Evolutionary conservation across 108 stramenopile genomes (phyloP), one percentile per base, ranked within the genome.

Genomic region (Hondaea fermentalgiana): DNA sequence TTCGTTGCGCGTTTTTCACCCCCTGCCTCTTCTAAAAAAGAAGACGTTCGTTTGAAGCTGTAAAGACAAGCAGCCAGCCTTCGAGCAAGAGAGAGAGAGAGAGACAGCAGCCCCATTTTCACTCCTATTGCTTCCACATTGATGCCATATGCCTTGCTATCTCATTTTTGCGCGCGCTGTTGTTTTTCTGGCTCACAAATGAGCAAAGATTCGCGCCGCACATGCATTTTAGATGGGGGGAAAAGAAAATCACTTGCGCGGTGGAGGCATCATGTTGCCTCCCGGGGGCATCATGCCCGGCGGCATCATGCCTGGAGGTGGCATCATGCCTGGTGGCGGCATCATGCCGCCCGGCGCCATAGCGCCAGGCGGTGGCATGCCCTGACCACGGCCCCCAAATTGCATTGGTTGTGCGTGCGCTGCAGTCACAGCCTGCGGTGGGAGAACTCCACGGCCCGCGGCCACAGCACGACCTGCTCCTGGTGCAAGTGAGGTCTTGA

Each of bases 251-350:
- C 28, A 28, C 60, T 64, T 17, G 21, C 17, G 64, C 8, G 14
- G 64, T 42, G 14, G 17, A 23, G 10, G 64, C 8, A 23, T 28
- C 64, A 69, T 35, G 35, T 35, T 69, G 14, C 64, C 14, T 12
- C 35, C 35, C 21, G 76, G 76, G 16, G 76, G 76, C 49, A 53
- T 53, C 76, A 83, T 83, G n/a, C 76, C 76, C 12, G 76, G 76
- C 6, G 76, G 76, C 49, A 53, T 53, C 76, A 83, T 83, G n/a
- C 76, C 76, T 6, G 76, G 76, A 12, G 76, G 76, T 3, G 76
- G 76, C 76, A 83, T 83, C 76, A 83, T 83, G 51, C 76, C 76
- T 6, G 76, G 76, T 3, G 76, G 76, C 45, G 51, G 49, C 76
- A 83, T 35, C 35, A 35, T 83, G n/a, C 45, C 3, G 45, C 76